Conservation (phyloP, 2,329 filamentous ascomycete species). For the Hypoxylon sp. region DNA sequence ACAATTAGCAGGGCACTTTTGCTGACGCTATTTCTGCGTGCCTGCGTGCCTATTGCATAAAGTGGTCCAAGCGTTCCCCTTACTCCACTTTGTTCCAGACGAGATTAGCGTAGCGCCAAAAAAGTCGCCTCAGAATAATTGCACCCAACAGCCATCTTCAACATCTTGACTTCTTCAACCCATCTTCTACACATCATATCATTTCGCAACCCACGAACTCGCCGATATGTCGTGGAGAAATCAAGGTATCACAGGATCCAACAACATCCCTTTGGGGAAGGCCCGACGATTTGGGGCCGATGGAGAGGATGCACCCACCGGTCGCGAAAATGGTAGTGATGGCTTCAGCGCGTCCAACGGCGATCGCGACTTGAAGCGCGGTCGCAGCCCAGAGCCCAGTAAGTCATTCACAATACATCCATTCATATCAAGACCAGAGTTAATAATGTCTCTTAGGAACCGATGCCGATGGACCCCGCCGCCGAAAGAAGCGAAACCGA, state of each 20-base stretch:
- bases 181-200: neutral
- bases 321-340: conserved; percentile 50
- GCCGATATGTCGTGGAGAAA: conserved; percentile 75
- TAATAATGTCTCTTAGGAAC: conserved; percentile 59
- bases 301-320: conserved; percentile 55
- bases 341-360: conserved; percentile 59
- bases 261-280: conserved; percentile 95
- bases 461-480: conserved; percentile 81
- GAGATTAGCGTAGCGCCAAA: conserved; percentile 25
- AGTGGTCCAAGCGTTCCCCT: neutral
- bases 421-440: neutral
- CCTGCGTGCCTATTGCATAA: neutral
- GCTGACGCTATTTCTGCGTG: too few species aligned
- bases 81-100: conserved; percentile 29
- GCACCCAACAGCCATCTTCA: conserved; percentile 25
- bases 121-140: conserved; percentile 37
- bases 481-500: conserved; percentile 97
- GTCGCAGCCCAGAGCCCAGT: conserved; percentile 91
- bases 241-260: conserved; percentile 94
- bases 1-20: neutral
- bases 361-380: conserved; percentile 79
- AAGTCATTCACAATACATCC: conserved; percentile 54
- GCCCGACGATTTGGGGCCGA: conserved; percentile 83
- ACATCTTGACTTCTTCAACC: neutral
- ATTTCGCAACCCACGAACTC: conserved; percentile 17